Evolutionary conservation across 2,329 filamentous ascomycete genomes (phyloP), one percentile per base, ranked within the genome.

Genomic region (Laburnicola sp.): DNA sequence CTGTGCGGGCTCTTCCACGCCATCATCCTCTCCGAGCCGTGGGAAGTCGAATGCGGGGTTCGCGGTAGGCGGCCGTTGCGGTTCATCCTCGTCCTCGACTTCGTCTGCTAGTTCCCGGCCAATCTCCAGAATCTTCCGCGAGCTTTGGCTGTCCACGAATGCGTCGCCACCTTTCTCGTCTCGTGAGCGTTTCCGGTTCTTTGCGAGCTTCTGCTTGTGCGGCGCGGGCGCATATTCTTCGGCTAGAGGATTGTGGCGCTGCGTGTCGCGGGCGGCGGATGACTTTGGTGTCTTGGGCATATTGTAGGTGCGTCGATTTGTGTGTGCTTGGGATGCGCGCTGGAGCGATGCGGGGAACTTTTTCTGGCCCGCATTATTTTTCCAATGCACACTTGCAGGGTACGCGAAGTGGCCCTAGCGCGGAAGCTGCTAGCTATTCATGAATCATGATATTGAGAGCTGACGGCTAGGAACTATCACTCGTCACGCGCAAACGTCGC

Each of bases 21-120:
- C 59, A 16, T 68, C 64, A 30, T 70, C 78, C 8, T 79, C 82
- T 36, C 82, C 84, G 64, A 91, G 86, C 62, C 91, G 82, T 45
- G 86, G 86, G 65, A 95, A 93, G 56, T 87, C 84, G 68, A 96
- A 97, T 3, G 89, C 84, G 26, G 80, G 73, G 62, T 88, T 86
- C 1, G 74, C 68, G 21, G 76, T 71, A 51, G 77, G 68, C 59
- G 59, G 76, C 69, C 59, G 75, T 63, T 54, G 65, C 1, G 69
- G 64, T 51, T 71, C 62, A 43, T 70, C 74, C 59, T 84, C 80
- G 30, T 79, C 78, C 50, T 81, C 82, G 48, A 93, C 90, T 71
- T 97, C 93, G 36, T 94, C 90, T 10, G 85, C 87, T 10, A 99
- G 79, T 68, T 96, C 90, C 65, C 92, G 88, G 48, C 93, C 93